Percentiles rank a stretch among this genome's conserved stretches.
Evolutionary conservation across 352 stramenopile genomes (phyloP).

Genomic region (Pythium inflatum): DNA sequence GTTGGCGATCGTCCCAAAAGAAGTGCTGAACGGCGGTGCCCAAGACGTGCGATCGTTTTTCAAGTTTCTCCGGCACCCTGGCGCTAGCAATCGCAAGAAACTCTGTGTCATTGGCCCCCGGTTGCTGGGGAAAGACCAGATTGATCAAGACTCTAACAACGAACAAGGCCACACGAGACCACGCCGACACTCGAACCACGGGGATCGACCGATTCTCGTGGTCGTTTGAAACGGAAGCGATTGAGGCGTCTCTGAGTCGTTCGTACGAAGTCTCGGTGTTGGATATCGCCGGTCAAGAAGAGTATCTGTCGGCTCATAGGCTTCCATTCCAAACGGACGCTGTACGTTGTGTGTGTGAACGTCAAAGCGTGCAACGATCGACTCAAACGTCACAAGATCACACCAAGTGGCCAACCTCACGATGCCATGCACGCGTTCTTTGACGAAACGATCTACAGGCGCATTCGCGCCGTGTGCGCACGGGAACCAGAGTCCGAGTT

Average conservation of each 20-base stretch:
- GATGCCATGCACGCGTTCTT: slow-evolving; percentile 19
- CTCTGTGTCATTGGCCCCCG: slow-evolving; percentile 37
- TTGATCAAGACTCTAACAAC: slow-evolving; percentile 40
- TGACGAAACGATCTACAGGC: slow-evolving; percentile 15
- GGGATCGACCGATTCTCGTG: slow-evolving; percentile 40
- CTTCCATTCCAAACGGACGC: slow-evolving; percentile 23
- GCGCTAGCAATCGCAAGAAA: slow-evolving; percentile 20
- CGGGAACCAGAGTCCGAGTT: slow-evolving; percentile 18
- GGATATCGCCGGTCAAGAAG: slow-evolving; percentile 28
- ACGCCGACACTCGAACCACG: slow-evolving; percentile 31
- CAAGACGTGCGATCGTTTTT: slow-evolving; percentile 2
- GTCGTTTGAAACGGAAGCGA: slow-evolving; percentile 17
- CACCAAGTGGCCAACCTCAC: not conserved
- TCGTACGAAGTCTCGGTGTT: slow-evolving; percentile 17
- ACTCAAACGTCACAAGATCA: not conserved
- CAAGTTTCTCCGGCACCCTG: not conserved
- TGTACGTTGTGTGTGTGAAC: slow-evolving; percentile 27
- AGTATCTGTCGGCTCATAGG: slow-evolving; percentile 24
- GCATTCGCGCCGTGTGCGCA: slow-evolving; percentile 12
- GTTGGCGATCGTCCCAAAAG: not conserved
- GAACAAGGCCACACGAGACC: slow-evolving; percentile 19
- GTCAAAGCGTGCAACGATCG: slow-evolving; percentile 1
- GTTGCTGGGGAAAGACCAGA: slow-evolving; percentile 38
- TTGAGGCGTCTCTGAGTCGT: not conserved
- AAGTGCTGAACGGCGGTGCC: not conserved